A percentile compares a stretch with the other conserved stretches of the same genome.
Conservation (phyloP, 1,284 basidiomycete species). For the Tilletia horrida region DNA sequence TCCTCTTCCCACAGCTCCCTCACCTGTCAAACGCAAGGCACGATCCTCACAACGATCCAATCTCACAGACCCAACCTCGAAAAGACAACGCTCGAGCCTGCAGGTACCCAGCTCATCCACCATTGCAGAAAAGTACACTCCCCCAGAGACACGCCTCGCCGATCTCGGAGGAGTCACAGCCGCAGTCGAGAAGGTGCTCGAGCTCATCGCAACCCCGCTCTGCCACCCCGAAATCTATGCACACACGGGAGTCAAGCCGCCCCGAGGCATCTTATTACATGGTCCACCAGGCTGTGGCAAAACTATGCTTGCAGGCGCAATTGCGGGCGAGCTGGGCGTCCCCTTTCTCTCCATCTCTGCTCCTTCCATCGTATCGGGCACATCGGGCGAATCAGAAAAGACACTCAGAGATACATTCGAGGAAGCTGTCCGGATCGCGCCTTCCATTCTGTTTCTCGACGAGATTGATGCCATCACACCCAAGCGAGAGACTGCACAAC, state of each 20-base stretch:
- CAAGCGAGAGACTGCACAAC: constrained; percentile 82
- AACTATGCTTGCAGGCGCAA: constrained; percentile 60
- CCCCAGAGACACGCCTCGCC: constrained; percentile 68
- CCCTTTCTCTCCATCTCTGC: constrained; percentile 92
- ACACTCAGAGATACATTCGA: constrained; percentile 93
- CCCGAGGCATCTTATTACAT: constrained; percentile 87
- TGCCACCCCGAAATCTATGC: constrained; percentile 93
- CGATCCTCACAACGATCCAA: constrained; percentile 32
- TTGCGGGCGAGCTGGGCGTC: constrained; percentile 74
- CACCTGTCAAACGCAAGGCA: constrained; percentile 40
- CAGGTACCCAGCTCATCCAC: constrained; percentile 16
- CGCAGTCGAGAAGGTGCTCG: constrained; percentile 87
- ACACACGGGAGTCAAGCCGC: constrained; percentile 86
- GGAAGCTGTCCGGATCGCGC: constrained; percentile 47
- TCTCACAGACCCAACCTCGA: constrained; percentile 27
- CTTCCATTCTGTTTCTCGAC: constrained; percentile 61
- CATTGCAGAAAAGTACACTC: constrained; percentile 40
- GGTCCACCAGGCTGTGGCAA: constrained; percentile 97
- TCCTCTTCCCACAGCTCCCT: background rate
- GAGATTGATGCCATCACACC: constrained; percentile 98
- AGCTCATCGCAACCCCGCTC: constrained; percentile 89
- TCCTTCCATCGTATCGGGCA: constrained; percentile 89
- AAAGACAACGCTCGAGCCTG: constrained; percentile 26
- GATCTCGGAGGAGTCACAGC: constrained; percentile 82
- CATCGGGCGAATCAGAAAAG: constrained; percentile 97